Base-by-base conservation (phyloP, 208 protist species). In the Endotrypanum monterogeii region DNA sequence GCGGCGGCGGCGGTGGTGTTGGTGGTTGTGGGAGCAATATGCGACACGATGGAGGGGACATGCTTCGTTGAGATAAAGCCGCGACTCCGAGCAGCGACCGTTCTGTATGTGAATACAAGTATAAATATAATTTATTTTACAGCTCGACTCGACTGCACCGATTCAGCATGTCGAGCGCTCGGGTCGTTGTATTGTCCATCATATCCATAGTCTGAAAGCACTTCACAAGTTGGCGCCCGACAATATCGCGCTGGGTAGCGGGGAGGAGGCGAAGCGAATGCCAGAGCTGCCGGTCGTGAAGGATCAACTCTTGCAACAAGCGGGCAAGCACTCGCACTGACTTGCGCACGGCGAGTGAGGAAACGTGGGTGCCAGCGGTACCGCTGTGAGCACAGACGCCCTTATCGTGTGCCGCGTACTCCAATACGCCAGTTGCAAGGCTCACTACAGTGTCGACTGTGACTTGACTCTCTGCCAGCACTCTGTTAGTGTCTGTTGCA, bases 221-320 rank as follows among this genome's bases (percentile, higher is more conserved):
- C 70, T 88, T 84, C 65, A 72, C 66, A 58, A 92, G 57, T 25
- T 71, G 63, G 9, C 63, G 70, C 57, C 82, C 69, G 30, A 95
- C 89, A 23, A 50, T 66, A 28, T 89, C 77, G 23, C 87, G 84
- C 69, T 80, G 67, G 37, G 39, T 57, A 20, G 66, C 55, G 11
- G 65, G 79, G 46, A 84, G 70, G 16, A 57, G 28, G 61, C 85
- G 83, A 60, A 95, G 41, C 30, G 83, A 80, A 25, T 82, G 71
- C 83, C 89, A 90, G 51, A 93, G 65, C 3, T 65, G 14, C 11
- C 77, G 67, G 76, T 93, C 89, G n/a, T 87, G 73, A 51, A 95
- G 56, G 1, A 95, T 30, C 28, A 93, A 23, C 46, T 85, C 82
- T n/a, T 83, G 85, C 18, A 92, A 65, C 9, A 93, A 67, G n/a